Evolutionary conservation across 1,284 basidiomycete genomes (phyloP), one percentile per base, ranked within the genome.

Genomic region (Trichosporon sp.): DNA sequence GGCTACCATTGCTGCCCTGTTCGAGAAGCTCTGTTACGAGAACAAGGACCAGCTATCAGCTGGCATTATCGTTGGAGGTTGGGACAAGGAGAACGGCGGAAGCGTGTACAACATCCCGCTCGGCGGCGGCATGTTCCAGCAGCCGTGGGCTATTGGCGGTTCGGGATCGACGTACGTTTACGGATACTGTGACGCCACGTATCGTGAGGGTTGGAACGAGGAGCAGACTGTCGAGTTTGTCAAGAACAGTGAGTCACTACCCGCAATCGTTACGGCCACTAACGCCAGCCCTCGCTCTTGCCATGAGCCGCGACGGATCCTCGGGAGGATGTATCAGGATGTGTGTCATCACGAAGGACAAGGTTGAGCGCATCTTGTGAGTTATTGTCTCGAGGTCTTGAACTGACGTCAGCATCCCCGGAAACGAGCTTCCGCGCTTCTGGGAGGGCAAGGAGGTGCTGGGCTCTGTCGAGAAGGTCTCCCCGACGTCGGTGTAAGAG

Each of bases 181-280:
- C 76, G 96, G 95, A 57, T 99, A 96, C 82, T 99, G 96, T 77
- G 96, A 99, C 79, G 92, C 96, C 31, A 98, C 93, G n/a, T 99
- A 91, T 81, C 83, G 87, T 77, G 92, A 95, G 36, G 92, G 90
- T n/a, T 95, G 92, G 95, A 87, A 86, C 3, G 86, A 86, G 71
- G 91, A 94, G 49, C 86, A 98, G 82, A 98, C 95, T 0, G 81
- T 99, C 65, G 84, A 95, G 54, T 99, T 99, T 78, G 95, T 99
- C 63, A 91, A 88, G 83, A 96, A 99, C 81, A 93, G 93, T 95
- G 75, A 68, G 92, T 86, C 5, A 21, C 11, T 11, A 4, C 21
- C 14, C 16, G 3, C 19, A 19, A 2, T 2, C 33, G 40, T n/a
- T 7, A 25, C 21, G 11, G n/a, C 9, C 36, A 10, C 36, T 60